Base-by-base conservation (phyloP, 2,329 filamentous ascomycete species). In the Aureobasidium sp. region DNA sequence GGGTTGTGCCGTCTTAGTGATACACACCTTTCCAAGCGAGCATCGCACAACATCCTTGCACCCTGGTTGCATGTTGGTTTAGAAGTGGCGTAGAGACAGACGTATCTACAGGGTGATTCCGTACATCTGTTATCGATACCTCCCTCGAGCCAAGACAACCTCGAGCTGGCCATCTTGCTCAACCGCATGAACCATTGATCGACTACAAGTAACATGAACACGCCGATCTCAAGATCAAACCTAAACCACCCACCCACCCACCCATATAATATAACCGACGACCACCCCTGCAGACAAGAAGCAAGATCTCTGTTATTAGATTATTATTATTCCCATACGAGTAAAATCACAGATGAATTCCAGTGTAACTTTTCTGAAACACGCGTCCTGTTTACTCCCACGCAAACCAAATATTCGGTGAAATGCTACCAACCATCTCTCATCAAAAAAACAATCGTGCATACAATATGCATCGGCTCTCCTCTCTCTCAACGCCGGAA, bases 401-500 rank as follows among this genome's bases (percentile, higher is more conserved):
- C 1, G 1, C 2, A n/a, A 42, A 21, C 8, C 13, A 42, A 3
- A 2, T 30, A 25, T 25, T 3, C 45, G 21, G 21, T 21, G 21
- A 21, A 21, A 21, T 21, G 21, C 21, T 21, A 21, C 21, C 21
- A 21, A 21, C 21, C 21, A 21, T 21, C 21, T 21, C 21, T 21
- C 21, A 21, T 21, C 21, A 21, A 21, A 21, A 21, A 21, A 21
- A 21, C 21, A 21, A 21, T 21, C 21, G 21, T 21, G 21, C 21
- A 21, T 21, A 21, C 21, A 21, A 21, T 21, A 42, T 58, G 57
- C 57, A 59, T 42, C 57, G 57, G 57, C 57, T 59, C 57, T 50
- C 57, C 57, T 49, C 57, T 5, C 16, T 34, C 44, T 11, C 21
- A 41, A 59, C 25, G 32, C 57, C 57, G 57, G 25, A 21, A 21